Base-by-base conservation (phyloP, 495 filamentous ascomycete species). In the Chaetomidium leptoderma region DNA sequence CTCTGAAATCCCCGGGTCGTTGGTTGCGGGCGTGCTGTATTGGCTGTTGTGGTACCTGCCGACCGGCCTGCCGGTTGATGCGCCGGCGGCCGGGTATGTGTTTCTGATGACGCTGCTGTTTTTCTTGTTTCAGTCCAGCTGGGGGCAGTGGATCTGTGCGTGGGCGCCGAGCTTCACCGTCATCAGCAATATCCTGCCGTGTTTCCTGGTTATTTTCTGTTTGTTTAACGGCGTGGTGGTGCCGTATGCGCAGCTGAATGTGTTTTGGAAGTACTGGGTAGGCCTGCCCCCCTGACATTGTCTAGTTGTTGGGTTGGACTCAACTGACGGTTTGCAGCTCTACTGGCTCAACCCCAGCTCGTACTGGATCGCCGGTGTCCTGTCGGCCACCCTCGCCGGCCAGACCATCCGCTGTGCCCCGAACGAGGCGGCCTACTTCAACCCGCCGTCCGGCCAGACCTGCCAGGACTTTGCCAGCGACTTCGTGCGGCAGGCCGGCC, bases 111-210 rank as follows among this genome's bases (percentile, higher is more conserved):
- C 82, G 1, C 73, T 95, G 63, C 79, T 93, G 0, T 92, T 92
- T 74, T 89, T 86, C 79, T 72, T 92, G 29, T 92, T 92, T 78
- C 78, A 83, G 60, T 78, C 81, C 6, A 84, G 79, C 57, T 91
- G 87, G 87, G 89, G 89, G 21, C 89, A 93, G 65, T 91, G 87
- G 86, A 89, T 92, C 61, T 86, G 84, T 64, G 86, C 89, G 5
- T 89, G 90, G 72, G 86, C 90, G 0, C 89, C 89, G 1, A 83
- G 76, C 7, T 90, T 91, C 74, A 89, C 87, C 4, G 86, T 92
- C 64, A 90, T 91, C 64, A 82, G 83, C 44, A 91, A 92, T 72
- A 74, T 84, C 6, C 58, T 70, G 33, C 87, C 87, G 4, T 90
- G 90, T 73, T 91, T 93, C 80, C 85, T 91, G 68, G 87, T 89